Conservation (phyloP, 2,329 filamentous ascomycete species). For the Calonectria pteridis region DNA sequence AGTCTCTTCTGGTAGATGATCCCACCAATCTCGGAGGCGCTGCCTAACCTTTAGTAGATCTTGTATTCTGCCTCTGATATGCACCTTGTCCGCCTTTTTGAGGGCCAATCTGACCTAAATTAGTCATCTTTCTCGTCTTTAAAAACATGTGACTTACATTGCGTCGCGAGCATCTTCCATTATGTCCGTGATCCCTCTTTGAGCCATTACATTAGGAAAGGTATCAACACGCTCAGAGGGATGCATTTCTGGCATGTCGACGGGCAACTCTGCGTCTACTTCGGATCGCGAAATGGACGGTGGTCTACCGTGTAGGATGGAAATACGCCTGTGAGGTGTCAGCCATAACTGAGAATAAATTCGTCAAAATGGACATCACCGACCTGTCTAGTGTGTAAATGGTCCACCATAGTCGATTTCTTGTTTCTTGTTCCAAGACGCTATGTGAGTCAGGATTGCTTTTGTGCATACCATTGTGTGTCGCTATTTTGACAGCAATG, state of each 20-base stretch:
- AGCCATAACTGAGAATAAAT: background rate
- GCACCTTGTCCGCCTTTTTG: constrained; percentile 22
- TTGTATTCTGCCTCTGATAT: background rate
- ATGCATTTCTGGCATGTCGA: constrained; percentile 29
- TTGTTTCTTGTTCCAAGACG: constrained; percentile 18
- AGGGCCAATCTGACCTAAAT: constrained; percentile 21
- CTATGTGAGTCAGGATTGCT: background rate
- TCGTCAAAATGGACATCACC: background rate
- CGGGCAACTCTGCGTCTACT: constrained; percentile 24
- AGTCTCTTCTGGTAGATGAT: constrained; percentile 29
- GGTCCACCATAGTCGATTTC: constrained; percentile 43
- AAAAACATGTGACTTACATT: constrained; percentile 17
- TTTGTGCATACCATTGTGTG: constrained; percentile 32
- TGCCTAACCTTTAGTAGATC: constrained; percentile 26
- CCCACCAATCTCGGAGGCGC: constrained; percentile 28
- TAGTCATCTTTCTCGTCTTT: background rate
- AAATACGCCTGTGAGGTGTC: constrained; percentile 30
- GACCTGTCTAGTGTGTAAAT: constrained; percentile 38
- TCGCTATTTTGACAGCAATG: constrained; percentile 38
- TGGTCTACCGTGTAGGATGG: constrained; percentile 37
- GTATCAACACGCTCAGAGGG: constrained; percentile 29
- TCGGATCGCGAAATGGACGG: constrained; percentile 32
- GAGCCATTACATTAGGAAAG: constrained; percentile 36
- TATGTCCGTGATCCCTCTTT: constrained; percentile 33
- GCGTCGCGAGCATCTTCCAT: constrained; percentile 39